These are phyloP conservation scores for Musa itinerans DNA, from an alignment of 176 grass and related monocot genomes.

Conservation along the genomic window DNA sequence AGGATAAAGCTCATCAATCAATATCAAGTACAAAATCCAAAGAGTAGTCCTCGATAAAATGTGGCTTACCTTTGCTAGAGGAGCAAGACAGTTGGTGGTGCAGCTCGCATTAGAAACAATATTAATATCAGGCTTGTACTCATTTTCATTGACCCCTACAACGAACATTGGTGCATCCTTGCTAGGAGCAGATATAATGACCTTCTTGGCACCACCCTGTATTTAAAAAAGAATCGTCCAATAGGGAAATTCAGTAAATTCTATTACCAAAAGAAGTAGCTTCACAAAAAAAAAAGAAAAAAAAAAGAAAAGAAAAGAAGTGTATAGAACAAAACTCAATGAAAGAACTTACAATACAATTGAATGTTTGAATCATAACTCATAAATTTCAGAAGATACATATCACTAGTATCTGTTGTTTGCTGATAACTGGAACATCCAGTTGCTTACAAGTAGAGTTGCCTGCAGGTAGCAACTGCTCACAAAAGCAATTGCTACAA, in stretches of 20 bases:
- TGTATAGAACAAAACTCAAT: background rate
- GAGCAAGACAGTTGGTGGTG: conserved; percentile 18
- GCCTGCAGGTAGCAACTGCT: no score
- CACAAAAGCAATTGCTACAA: no score
- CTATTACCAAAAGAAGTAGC: background rate
- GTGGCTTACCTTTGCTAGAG: background rate
- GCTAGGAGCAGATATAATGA: conserved; percentile 16
- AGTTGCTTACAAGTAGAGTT: no score
- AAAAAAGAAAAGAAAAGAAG: background rate
- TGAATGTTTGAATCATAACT: no score
- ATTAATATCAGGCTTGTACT: conserved; percentile 14
- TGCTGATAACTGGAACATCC: no score
- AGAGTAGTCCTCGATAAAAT: no score
- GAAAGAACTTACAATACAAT: no score
- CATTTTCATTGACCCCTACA: background rate
- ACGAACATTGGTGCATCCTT: conserved; percentile 19
- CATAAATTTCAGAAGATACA: no score
- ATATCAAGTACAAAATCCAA: background rate
- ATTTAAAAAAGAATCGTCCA: background rate
- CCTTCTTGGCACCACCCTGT: conserved; percentile 20
- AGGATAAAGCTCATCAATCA: background rate
- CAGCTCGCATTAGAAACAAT: conserved; percentile 14
- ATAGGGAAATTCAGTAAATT: background rate
- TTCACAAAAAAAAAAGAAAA: background rate
- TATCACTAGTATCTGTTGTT: no score